A percentile compares a stretch with the other conserved stretches of the same genome.
phyloP scores from a whole-genome alignment of 2,329 filamentous ascomycete species.

The Cladosporium halotolerans region DNA sequence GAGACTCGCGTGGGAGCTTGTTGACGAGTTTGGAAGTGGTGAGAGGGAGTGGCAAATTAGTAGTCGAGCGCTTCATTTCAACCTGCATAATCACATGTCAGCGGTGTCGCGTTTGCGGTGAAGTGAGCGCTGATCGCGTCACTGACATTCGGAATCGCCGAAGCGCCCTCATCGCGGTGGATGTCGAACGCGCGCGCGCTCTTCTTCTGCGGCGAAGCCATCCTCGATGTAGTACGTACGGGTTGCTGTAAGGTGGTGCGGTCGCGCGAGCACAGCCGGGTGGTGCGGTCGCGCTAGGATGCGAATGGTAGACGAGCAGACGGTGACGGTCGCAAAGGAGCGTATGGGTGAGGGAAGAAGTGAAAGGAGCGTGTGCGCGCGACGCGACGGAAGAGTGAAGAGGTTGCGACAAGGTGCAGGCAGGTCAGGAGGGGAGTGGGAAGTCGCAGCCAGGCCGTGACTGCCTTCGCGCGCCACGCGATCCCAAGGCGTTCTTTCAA shows the following conservation, averaged over 20 bases:
- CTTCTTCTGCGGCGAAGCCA: slow-evolving; percentile 7
- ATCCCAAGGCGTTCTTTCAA: background rate
- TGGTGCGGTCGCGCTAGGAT: background rate
- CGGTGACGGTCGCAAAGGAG: background rate
- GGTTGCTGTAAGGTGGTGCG: no score
- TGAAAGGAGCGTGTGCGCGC: slow-evolving; percentile 4
- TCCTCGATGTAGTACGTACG: background rate
- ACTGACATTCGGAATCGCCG: background rate
- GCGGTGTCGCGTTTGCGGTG: background rate
- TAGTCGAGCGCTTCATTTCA: slow-evolving; percentile 15
- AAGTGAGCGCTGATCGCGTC: background rate
- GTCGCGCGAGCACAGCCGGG: no score
- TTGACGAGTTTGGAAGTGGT: slow-evolving; percentile 33
- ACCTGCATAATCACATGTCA: slow-evolving; percentile 15
- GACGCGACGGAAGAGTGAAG: background rate
- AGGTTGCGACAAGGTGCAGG: background rate
- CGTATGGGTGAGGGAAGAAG: background rate
- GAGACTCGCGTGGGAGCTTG: slow-evolving; percentile 17
- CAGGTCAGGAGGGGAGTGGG: background rate
- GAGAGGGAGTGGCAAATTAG: slow-evolving; percentile 26
- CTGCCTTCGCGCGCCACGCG: background rate
- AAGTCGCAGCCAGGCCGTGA: background rate
- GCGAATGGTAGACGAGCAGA: background rate
- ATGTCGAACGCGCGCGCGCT: slow-evolving; percentile 5
- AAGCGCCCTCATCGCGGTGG: slow-evolving; percentile 1